A percentile compares a stretch with the other conserved stretches of the same genome.
phyloP scores from a whole-genome alignment of 1,284 basidiomycete genomes.

The Ceratobasidium sp. region DNA sequence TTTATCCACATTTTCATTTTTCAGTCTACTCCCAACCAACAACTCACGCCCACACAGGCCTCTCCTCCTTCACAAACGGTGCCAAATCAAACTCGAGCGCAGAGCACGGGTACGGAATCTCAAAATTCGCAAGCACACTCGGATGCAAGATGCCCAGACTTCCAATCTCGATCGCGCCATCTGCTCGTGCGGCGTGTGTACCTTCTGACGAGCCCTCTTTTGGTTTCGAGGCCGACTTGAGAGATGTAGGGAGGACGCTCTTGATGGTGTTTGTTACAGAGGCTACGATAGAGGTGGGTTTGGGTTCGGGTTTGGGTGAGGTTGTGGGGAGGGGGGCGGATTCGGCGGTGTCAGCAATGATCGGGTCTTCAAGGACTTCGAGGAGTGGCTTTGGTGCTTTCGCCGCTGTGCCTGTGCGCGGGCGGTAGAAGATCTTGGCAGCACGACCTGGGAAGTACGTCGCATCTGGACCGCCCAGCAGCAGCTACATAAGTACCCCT shows the following conservation, averaged over 20 bases:
- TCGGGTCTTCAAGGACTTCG: conserved; percentile 32
- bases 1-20: not conserved
- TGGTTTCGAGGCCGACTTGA: conserved; percentile 52
- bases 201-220: conserved; percentile 57
- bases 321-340: conserved; percentile 52
- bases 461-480: conserved; percentile 67
- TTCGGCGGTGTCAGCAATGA: conserved; percentile 40
- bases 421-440: conserved; percentile 89
- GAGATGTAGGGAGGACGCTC: conserved; percentile 55
- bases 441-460: conserved; percentile 96
- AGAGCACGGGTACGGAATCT: conserved; percentile 96
- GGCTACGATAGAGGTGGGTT: conserved; percentile 57
- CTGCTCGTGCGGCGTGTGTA: conserved; percentile 56
- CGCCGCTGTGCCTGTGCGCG: conserved; percentile 53
- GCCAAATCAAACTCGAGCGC: conserved; percentile 94
- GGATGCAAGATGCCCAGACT: conserved; percentile 92
- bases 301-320: conserved; percentile 50
- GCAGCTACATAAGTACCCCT: not conserved
- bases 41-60: conserved; percentile 47
- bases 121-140: conserved; percentile 89
- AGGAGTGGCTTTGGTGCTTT: conserved; percentile 26
- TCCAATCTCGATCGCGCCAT: conserved; percentile 80
- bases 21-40: not conserved
- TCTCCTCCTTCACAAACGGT: conserved; percentile 84
- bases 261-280: conserved; percentile 56